Percentiles rank a stretch among this genome's conserved stretches.
Evolutionary conservation across 164 flowering plant species (phyloP).

Genomic region (Sextonia rubra): DNA sequence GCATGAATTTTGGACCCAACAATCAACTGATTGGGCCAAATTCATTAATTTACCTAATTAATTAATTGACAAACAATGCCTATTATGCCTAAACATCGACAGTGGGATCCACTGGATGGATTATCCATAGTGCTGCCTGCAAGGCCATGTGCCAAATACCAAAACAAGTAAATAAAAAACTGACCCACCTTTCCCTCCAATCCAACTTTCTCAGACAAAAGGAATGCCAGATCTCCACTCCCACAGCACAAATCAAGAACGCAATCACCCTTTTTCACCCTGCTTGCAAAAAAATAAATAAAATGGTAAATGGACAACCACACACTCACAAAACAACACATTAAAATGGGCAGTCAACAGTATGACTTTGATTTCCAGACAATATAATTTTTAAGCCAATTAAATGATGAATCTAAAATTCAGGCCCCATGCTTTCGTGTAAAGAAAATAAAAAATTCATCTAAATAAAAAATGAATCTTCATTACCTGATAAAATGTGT

Average conservation of each 20-base stretch:
- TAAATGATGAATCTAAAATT: neutral
- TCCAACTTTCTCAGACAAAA: constrained; percentile 86
- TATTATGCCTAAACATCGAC: neutral
- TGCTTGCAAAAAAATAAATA: constrained; percentile 18
- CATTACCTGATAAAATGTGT: neutral
- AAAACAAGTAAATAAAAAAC: neutral
- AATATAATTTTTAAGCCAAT: neutral
- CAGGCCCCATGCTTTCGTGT: neutral
- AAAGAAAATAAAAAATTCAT: too few species aligned
- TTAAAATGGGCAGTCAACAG: neutral
- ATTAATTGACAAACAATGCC: neutral
- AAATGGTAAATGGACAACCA: neutral
- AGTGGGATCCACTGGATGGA: neutral
- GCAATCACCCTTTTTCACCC: constrained; percentile 61
- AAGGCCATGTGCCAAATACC: neutral
- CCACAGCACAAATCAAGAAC: constrained; percentile 97
- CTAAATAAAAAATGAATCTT: neutral
- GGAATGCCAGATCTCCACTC: constrained; percentile 93
- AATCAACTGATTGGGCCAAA: neutral
- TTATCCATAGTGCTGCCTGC: neutral
- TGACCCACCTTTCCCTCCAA: constrained; percentile 54
- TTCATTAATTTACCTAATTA: neutral
- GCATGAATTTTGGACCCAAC: neutral
- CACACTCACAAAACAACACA: neutral
- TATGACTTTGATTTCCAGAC: neutral